Conservation (phyloP, 257 asterid species). For the Solanum gandarillasii region DNA sequence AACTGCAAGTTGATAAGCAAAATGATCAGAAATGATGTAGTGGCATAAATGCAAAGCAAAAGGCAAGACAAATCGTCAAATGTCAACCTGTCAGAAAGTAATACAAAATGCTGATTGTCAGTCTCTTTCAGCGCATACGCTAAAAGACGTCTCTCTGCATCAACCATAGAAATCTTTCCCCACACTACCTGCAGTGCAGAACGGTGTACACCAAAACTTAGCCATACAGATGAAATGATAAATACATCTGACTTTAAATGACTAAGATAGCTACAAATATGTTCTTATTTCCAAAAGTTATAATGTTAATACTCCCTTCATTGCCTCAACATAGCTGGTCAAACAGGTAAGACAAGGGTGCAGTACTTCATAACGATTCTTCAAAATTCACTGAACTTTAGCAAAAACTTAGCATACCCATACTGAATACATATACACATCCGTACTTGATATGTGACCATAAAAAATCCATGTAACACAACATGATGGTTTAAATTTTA, state of each 20-base stretch:
- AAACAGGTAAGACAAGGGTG: background rate
- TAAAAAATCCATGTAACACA: background rate
- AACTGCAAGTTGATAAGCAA: constrained; percentile 52
- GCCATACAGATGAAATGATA: background rate
- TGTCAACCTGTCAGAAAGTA: constrained; percentile 88
- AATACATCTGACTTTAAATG: background rate
- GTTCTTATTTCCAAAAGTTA: background rate
- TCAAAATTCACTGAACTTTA: background rate
- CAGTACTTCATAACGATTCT: background rate
- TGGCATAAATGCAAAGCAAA: background rate
- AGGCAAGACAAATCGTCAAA: background rate
- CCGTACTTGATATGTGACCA: background rate
- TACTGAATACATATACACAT: background rate
- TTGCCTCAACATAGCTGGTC: background rate
- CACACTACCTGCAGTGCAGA: constrained; percentile 69
- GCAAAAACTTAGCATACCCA: background rate
- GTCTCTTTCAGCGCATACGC: constrained; percentile 78
- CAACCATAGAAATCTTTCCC: constrained; percentile 99
- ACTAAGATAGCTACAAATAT: background rate
- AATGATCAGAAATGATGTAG: background rate
- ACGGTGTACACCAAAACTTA: background rate
- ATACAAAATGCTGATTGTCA: constrained; percentile 78
- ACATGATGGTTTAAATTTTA: background rate
- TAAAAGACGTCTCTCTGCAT: constrained; percentile 92
- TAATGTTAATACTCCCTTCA: background rate